Base-by-base conservation (phyloP, 768 basidiomycete species). In the Suillus alpinus region DNA sequence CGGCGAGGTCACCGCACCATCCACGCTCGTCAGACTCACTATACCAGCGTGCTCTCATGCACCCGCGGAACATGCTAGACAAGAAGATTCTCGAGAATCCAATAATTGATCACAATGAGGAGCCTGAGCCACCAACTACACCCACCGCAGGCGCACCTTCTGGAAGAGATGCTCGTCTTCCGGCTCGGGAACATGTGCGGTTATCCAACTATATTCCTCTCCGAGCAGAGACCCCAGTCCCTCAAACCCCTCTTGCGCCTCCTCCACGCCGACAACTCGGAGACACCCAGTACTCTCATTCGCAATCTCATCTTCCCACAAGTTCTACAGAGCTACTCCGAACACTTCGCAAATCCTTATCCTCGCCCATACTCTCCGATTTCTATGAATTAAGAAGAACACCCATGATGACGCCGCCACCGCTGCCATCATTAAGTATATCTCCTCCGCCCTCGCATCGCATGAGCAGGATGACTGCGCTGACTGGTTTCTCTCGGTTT, bases 211-310 rank as follows among this genome's bases (percentile, higher is more conserved):
- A 79, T 47, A 73, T 82, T 41, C 83, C 84, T 23, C 63, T 76
- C 37, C 85, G 89, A 16, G 86, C 83, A 14, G 87, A 87, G 62
- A 90, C 87, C 0, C 91, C 90, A 13, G 83, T 80, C 10, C 84
- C 80, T 23, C 74, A 86, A 62, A 83, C 80, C 1, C 86, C 88
- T 23, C 78, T 92, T 20, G 78, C 85, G 2, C 90, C 88, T 39
- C 84, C 90, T 6, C 89, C 90, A 10, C 81, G 79, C 64, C 74
- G 79, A 65, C 71, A 81, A 32, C 69, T 81, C 59, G 57, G 66
- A 43, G 75, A 65, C 4, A 74, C 81, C 9, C 68, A 80, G 20
- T 81, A 81, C 65, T 88, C 86, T 14, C 71, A 78, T 40, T 89
- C 87, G 2, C 86, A 87, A 65, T 83, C 83, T 6, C 77, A 84